phyloP scores from a whole-genome alignment of 23 red algal genomes.

The Gracilariopsis chorda region DNA sequence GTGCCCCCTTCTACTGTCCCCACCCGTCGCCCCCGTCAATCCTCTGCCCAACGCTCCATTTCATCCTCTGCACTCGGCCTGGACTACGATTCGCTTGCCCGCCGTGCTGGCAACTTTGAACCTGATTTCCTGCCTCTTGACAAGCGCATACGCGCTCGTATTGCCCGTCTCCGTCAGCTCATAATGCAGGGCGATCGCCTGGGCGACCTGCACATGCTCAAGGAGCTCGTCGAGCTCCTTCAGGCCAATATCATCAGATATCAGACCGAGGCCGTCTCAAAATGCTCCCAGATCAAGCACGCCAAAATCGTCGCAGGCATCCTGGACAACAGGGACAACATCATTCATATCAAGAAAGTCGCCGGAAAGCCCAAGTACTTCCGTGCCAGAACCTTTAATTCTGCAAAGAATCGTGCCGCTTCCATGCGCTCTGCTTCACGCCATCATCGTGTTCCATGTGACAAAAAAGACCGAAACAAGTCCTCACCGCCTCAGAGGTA shows the following conservation, averaged over 20 bases:
- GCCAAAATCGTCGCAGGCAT: slow-evolving; percentile 33
- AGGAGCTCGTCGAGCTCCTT: slow-evolving; percentile 35
- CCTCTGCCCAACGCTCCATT: neutral
- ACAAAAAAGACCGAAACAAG: neutral
- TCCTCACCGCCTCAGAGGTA: neutral
- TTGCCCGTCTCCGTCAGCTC: neutral
- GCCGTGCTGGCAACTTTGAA: neutral
- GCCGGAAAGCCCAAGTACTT: slow-evolving; percentile 20
- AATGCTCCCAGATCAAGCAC: slow-evolving; percentile 39
- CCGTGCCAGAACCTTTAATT: slow-evolving; percentile 19
- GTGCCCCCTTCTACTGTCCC: neutral
- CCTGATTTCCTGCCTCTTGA: slow-evolving; percentile 3
- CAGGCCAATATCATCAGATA: slow-evolving; percentile 5
- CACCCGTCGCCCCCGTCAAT: neutral
- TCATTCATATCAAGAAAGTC: slow-evolving; percentile 20
- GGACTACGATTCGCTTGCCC: slow-evolving; percentile 27
- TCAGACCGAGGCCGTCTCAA: neutral
- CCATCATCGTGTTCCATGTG: neutral
- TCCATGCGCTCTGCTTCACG: slow-evolving; percentile 23
- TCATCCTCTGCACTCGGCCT: slow-evolving; percentile 9
- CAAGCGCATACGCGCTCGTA: slow-evolving; percentile 19
- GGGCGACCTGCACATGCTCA: slow-evolving; percentile 32
- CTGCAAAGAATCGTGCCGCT: neutral
- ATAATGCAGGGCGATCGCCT: slow-evolving; percentile 13
- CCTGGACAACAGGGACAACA: neutral